Conservation (phyloP, 179 eudicot genomes). For the Dionaea muscipula region DNA sequence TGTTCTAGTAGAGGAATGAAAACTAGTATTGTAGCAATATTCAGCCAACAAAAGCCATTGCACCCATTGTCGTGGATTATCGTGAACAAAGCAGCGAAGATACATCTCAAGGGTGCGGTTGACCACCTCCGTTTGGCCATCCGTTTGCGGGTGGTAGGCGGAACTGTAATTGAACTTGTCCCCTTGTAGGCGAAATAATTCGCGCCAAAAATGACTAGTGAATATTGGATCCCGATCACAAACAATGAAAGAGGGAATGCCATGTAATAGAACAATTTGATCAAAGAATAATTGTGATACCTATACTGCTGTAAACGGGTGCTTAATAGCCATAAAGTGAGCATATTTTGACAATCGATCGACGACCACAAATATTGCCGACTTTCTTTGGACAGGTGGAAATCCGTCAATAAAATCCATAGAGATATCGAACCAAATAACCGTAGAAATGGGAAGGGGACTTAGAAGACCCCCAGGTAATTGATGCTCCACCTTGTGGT, state of each 20-base stretch:
- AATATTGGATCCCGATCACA: too few relatives aligned
- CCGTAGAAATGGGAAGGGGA: not conserved
- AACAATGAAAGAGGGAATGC: too few relatives aligned
- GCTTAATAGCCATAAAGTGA: slow-evolving; percentile 2
- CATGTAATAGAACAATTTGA: too few relatives aligned
- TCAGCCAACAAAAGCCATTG: not conserved
- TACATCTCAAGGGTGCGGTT: too few relatives aligned
- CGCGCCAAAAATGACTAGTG: too few relatives aligned
- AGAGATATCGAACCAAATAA: slow-evolving; percentile 6
- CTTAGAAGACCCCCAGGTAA: slow-evolving; percentile 1
- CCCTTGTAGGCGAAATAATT: too few relatives aligned
- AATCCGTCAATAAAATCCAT: slow-evolving; percentile 12
- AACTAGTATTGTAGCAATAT: slow-evolving; percentile 4
- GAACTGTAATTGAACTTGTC: too few relatives aligned
- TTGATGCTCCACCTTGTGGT: not conserved
- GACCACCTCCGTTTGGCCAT: too few relatives aligned
- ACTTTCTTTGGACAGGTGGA: not conserved
- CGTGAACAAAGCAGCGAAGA: not conserved
- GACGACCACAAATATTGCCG: not conserved
- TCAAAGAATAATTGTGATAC: too few relatives aligned
- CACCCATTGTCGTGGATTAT: not conserved
- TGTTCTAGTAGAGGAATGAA: not conserved
- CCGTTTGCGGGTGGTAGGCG: too few relatives aligned
- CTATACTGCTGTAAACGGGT: not conserved
- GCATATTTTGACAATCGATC: not conserved